Percentiles rank a stretch among this genome's conserved stretches.
phyloP scores from a whole-genome alignment of 2,329 filamentous ascomycete genomes.

The Escovopsis sp. region DNA sequence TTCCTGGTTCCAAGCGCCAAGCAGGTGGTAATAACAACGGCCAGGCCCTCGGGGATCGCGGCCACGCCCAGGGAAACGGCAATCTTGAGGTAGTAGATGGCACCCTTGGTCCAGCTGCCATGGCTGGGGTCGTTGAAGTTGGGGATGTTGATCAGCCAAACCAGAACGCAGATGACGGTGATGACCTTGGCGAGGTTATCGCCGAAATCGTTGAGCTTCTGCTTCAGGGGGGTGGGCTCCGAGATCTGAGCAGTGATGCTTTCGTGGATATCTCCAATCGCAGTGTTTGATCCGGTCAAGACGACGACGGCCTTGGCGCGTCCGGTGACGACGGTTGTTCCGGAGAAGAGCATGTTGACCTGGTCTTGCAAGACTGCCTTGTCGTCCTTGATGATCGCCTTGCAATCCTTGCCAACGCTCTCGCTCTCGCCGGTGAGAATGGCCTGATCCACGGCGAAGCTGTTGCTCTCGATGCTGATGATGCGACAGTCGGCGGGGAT shows the following conservation, averaged over 20 bases:
- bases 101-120: conserved; percentile 87
- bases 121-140: conserved; percentile 94
- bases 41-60: conserved; percentile 92
- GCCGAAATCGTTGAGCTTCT: conserved; percentile 97
- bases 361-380: conserved; percentile 95
- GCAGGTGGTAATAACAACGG: conserved; percentile 98
- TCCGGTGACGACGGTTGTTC: conserved; percentile 90
- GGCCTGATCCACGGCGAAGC: conserved; percentile 90
- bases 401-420: conserved; percentile 76
- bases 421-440: conserved; percentile 96
- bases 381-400: conserved; percentile 52
- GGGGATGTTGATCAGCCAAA: conserved; percentile 97
- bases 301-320: conserved; percentile 85
- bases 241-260: conserved; percentile 97
- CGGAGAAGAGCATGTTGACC: conserved; percentile 94
- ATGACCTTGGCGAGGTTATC: conserved; percentile 96
- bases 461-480: conserved; percentile 87
- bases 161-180: conserved; percentile 86
- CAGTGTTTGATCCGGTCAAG: conserved; percentile 76
- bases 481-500: conserved; percentile 91
- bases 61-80: conserved; percentile 95
- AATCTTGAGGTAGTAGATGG: conserved; percentile 99
- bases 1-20: conserved; percentile 90
- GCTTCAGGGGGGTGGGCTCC: conserved; percentile 90
- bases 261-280: conserved; percentile 97